These are phyloP conservation scores for Globisporangium middletonii DNA, from an alignment of 352 stramenopile species.

Conservation along the genomic window DNA sequence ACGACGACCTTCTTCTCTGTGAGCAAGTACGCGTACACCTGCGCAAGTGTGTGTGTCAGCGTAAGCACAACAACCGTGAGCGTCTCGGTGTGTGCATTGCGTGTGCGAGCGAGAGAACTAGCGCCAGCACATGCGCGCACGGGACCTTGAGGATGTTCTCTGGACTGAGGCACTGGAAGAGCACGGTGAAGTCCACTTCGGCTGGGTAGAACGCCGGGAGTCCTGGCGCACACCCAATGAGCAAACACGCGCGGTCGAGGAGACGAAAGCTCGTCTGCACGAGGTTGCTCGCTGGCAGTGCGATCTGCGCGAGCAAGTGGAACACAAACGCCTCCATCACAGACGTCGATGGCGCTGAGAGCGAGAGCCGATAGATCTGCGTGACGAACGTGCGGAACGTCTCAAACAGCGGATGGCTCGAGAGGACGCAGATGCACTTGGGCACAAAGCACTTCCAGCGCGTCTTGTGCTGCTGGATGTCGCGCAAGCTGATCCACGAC, in stretches of 20 bases:
- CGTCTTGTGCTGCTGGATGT: conserved; percentile 56
- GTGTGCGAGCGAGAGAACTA: neutral
- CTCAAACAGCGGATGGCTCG: conserved; percentile 45
- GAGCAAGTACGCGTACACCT: conserved; percentile 51
- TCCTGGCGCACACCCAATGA: conserved; percentile 21
- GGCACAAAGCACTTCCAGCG: conserved; percentile 52
- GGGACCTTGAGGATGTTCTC: conserved; percentile 65
- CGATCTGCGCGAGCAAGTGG: conserved; percentile 45
- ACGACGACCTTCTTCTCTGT: conserved; percentile 72
- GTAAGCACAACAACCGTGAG: neutral
- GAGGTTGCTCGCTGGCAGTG: conserved; percentile 21
- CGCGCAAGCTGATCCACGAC: conserved; percentile 60
- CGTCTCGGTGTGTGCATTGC: neutral
- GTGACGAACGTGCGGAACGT: conserved; percentile 40
- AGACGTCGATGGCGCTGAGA: conserved; percentile 13
- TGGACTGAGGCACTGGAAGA: conserved; percentile 60
- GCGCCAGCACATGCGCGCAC: neutral
- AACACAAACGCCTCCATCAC: conserved; percentile 47
- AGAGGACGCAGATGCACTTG: conserved; percentile 63
- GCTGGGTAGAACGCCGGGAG: conserved; percentile 33
- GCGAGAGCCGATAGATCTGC: conserved; percentile 44
- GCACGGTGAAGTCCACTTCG: conserved; percentile 63
- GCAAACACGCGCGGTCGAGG: conserved; percentile 23
- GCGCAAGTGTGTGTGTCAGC: neutral
- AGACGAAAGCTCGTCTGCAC: conserved; percentile 37